These are phyloP conservation scores for Kluyveromyces wickerhamii DNA, from an alignment of 805 yeast species.

Conservation along the genomic window DNA sequence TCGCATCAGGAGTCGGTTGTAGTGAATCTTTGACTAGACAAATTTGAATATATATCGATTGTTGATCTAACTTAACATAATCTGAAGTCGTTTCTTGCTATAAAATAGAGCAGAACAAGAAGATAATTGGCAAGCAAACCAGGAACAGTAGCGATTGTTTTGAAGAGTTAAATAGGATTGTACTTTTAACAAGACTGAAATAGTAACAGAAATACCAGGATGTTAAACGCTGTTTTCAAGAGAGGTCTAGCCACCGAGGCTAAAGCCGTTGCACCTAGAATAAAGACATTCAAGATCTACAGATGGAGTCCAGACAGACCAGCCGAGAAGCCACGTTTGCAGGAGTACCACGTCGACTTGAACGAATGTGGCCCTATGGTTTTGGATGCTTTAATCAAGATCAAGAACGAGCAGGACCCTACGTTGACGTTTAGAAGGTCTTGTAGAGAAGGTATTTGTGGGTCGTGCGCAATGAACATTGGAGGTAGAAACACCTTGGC, in stretches of 20 bases:
- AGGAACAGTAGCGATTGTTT: too few species aligned
- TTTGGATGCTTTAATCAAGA: slow-evolving; percentile 86
- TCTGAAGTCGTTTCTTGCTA: too few species aligned
- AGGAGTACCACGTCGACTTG: slow-evolving; percentile 76
- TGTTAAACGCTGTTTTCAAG: slow-evolving; percentile 10
- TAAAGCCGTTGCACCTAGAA: slow-evolving; percentile 46
- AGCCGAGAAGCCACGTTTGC: slow-evolving; percentile 79
- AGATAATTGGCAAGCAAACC: too few species aligned
- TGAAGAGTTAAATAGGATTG: too few species aligned
- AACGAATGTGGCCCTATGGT: slow-evolving; percentile 97
- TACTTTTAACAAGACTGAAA: too few species aligned
- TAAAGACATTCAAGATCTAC: slow-evolving; percentile 86
- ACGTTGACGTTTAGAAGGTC: slow-evolving; percentile 95
- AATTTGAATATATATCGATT: too few species aligned
- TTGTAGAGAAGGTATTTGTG: slow-evolving; percentile 99
- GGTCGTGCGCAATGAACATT: slow-evolving; percentile 99
- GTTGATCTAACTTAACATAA: too few species aligned
- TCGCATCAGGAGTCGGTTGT: too few species aligned
- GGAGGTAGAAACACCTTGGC: slow-evolving; percentile 97
- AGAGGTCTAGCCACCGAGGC: slow-evolving; percentile 34
- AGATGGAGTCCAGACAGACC: slow-evolving; percentile 99
- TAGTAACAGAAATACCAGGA: not conserved
- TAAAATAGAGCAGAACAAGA: too few species aligned
- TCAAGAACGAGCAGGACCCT: slow-evolving; percentile 94
- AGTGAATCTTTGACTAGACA: too few species aligned